These are phyloP conservation scores for Tephrocybe rancida DNA, from an alignment of 768 basidiomycete species.

Conservation along the genomic window DNA sequence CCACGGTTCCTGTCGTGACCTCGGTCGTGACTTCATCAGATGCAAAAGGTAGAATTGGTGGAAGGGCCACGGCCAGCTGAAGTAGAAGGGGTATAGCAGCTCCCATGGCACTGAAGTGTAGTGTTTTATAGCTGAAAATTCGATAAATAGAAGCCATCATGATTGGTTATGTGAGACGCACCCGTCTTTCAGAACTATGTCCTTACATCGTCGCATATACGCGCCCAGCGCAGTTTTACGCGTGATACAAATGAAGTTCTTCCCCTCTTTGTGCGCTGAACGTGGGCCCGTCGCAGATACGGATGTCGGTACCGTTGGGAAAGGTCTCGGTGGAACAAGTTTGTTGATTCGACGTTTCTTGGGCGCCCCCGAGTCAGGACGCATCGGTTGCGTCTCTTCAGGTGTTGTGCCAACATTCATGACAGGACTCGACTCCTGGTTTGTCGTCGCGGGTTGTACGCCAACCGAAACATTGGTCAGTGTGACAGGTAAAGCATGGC, in stretches of 20 bases:
- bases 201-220: constrained; percentile 80
- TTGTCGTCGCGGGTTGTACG: not conserved
- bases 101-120: constrained; percentile 83
- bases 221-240: constrained; percentile 72
- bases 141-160: not conserved
- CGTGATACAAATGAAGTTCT: constrained; percentile 79
- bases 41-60: constrained; percentile 69
- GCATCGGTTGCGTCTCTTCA: constrained; percentile 3
- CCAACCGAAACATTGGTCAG: not conserved
- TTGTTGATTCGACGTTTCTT: constrained; percentile 51
- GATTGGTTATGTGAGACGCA: constrained; percentile 30
- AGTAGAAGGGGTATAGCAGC: constrained; percentile 86
- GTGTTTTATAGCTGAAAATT: constrained; percentile 60
- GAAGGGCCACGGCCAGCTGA: constrained; percentile 69
- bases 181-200: constrained; percentile 73
- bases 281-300: constrained; percentile 81
- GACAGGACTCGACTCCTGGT: not conserved
- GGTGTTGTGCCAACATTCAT: constrained; percentile 18
- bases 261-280: constrained; percentile 78
- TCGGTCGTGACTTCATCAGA: constrained; percentile 63
- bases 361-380: constrained; percentile 10
- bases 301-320: constrained; percentile 73
- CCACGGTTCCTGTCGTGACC: constrained; percentile 68
- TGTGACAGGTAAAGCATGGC: constrained; percentile 16
- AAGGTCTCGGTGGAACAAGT: constrained; percentile 74